Conservation (phyloP, 192 early-diverging fungal species). For the Entomortierella parvispora region DNA sequence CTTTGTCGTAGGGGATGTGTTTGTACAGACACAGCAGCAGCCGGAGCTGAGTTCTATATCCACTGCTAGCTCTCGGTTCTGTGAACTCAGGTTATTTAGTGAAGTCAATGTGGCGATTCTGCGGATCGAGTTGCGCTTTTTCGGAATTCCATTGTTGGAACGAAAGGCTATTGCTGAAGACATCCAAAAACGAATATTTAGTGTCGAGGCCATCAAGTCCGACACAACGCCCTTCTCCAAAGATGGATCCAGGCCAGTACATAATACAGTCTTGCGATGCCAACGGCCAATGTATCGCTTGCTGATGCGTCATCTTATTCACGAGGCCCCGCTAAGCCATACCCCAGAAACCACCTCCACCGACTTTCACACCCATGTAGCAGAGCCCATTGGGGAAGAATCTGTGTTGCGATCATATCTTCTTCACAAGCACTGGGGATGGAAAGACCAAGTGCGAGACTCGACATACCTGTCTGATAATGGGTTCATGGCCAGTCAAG, state of each 20-base stretch:
- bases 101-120: slow-evolving; percentile 38
- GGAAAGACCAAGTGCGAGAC: slow-evolving; percentile 58
- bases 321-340: slow-evolving; percentile 25
- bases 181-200: slow-evolving; percentile 12
- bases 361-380: slow-evolving; percentile 39
- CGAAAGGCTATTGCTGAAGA: slow-evolving; percentile 9
- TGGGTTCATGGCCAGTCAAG: slow-evolving; percentile 50
- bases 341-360: slow-evolving; percentile 14
- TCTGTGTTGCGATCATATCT: slow-evolving; percentile 63
- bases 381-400: slow-evolving; percentile 44
- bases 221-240: slow-evolving; percentile 5
- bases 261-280: slow-evolving; percentile 25
- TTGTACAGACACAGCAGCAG: slow-evolving; percentile 33
- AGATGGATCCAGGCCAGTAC: slow-evolving; percentile 10
- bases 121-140: slow-evolving; percentile 31
- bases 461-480: slow-evolving; percentile 37
- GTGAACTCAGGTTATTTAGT: slow-evolving; percentile 43
- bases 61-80: slow-evolving; percentile 37
- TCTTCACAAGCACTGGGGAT: slow-evolving; percentile 57
- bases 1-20: slow-evolving; percentile 36
- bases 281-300: slow-evolving; percentile 54
- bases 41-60: slow-evolving; percentile 15
- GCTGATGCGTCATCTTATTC: slow-evolving; percentile 57
- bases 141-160: slow-evolving; percentile 20
- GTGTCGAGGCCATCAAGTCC: slow-evolving; percentile 12